Percentiles rank a stretch among this genome's conserved stretches.
These are phyloP conservation scores for Tulasnella sp. DNA, from an alignment of 768 basidiomycete genomes.

Conservation along the genomic window DNA sequence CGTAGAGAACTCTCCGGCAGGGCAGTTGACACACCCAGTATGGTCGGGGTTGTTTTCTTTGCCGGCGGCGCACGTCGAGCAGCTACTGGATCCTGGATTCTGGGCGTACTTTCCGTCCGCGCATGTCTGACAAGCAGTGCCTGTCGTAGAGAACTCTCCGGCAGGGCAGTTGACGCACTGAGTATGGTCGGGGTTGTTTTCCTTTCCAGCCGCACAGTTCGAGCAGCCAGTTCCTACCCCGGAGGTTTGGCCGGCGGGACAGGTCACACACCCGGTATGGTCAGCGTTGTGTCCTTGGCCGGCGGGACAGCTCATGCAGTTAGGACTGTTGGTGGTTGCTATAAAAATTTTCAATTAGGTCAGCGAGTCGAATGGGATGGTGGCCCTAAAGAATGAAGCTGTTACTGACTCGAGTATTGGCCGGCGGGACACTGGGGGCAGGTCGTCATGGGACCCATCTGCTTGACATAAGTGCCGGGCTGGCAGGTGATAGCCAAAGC, in stretches of 20 bases:
- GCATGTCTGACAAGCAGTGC: background rate
- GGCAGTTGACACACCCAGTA: background rate
- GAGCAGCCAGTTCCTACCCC: no score
- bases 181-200: background rate
- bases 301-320: background rate
- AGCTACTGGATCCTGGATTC: no score
- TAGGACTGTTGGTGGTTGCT: no score
- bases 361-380: no score
- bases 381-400: no score
- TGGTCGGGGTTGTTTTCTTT: background rate
- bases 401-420: no score
- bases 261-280: background rate
- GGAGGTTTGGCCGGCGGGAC: background rate
- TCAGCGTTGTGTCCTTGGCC: background rate
- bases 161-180: background rate
- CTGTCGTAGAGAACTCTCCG: background rate
- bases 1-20: background rate
- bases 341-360: no score
- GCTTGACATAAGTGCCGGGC: no score
- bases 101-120: background rate
- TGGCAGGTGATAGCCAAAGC: no score
- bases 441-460: no score
- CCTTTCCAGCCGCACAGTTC: background rate
- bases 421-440: no score
- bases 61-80: no score